phyloP scores from a whole-genome alignment of 768 basidiomycete genomes.

The Leccinum fibrillosum region DNA sequence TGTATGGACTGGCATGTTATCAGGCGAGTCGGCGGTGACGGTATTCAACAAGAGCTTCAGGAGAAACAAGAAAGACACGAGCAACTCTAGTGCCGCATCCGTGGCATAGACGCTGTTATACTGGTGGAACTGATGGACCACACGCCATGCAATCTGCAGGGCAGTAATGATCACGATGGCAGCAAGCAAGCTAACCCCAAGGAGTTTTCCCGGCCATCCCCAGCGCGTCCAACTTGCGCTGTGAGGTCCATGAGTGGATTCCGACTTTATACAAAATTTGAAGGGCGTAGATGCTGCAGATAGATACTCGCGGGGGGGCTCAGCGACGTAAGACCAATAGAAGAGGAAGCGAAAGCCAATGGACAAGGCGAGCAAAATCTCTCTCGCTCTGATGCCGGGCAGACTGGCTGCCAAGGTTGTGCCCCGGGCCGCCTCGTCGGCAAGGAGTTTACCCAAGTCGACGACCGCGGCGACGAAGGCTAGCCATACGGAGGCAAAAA shows the following conservation, averaged over 20 bases:
- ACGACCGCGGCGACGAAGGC: slow-evolving; percentile 61
- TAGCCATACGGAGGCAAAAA: slow-evolving; percentile 56
- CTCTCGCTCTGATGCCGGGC: slow-evolving; percentile 49
- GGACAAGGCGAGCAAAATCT: slow-evolving; percentile 56
- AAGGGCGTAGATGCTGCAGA: slow-evolving; percentile 28
- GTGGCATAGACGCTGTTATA: slow-evolving; percentile 53
- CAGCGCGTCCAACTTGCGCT: slow-evolving; percentile 66
- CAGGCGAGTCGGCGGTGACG: slow-evolving; percentile 37
- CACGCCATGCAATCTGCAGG: slow-evolving; percentile 65
- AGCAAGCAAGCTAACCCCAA: slow-evolving; percentile 50
- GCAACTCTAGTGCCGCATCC: slow-evolving; percentile 55
- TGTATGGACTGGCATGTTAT: slow-evolving; percentile 39
- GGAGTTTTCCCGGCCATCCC: slow-evolving; percentile 51
- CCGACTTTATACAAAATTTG: slow-evolving; percentile 11
- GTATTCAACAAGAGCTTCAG: slow-evolving; percentile 61
- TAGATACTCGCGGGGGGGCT: slow-evolving; percentile 41
- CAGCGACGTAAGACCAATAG: slow-evolving; percentile 64
- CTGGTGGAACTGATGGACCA: slow-evolving; percentile 34
- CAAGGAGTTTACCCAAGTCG: slow-evolving; percentile 56
- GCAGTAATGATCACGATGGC: slow-evolving; percentile 45
- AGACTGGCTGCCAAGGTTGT: slow-evolving; percentile 20
- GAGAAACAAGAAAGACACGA: slow-evolving; percentile 55
- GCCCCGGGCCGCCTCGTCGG: slow-evolving; percentile 31
- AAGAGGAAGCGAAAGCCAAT: slow-evolving; percentile 60
- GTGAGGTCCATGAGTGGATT: slow-evolving; percentile 33